A percentile compares a stretch with the other conserved stretches of the same genome.
phyloP scores from a whole-genome alignment of 768 basidiomycete genomes.

The Calocera cornea region DNA sequence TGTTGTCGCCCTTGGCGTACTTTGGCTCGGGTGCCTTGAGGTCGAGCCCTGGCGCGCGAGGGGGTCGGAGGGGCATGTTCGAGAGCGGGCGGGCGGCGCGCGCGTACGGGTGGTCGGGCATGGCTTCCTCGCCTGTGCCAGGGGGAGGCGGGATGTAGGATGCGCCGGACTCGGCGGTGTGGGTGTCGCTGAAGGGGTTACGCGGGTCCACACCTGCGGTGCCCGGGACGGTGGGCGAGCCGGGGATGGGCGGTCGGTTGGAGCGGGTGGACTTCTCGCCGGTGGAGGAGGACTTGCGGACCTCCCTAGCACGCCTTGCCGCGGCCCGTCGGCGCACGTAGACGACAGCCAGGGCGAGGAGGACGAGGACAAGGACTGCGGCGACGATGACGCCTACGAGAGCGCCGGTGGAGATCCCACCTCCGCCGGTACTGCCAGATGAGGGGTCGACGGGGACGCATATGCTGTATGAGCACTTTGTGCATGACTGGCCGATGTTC shows the following conservation, averaged over 20 bases:
- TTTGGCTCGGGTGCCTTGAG: not conserved
- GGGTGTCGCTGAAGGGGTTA: not conserved
- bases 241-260: not conserved
- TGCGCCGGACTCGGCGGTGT: not conserved
- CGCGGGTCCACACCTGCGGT: not conserved
- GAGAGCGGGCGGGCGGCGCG: not conserved
- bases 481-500: not conserved
- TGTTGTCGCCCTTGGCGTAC: not conserved
- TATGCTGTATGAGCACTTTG: not conserved
- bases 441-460: not conserved
- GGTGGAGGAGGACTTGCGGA: not conserved
- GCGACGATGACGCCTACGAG: not conserved
- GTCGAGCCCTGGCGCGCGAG: not conserved
- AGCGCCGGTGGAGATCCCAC: not conserved
- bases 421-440: not conserved
- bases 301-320: not conserved
- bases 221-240: not conserved
- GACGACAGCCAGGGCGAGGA: not conserved
- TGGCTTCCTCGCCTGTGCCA: not conserved
- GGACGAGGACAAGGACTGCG: not conserved
- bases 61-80: not conserved
- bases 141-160: not conserved
- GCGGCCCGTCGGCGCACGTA: not conserved
- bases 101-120: not conserved
- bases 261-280: not conserved